A percentile compares a stretch with the other conserved stretches of the same genome.
Evolutionary conservation across 257 asterid species (phyloP).

Genomic region (Linderniella brevidens): DNA sequence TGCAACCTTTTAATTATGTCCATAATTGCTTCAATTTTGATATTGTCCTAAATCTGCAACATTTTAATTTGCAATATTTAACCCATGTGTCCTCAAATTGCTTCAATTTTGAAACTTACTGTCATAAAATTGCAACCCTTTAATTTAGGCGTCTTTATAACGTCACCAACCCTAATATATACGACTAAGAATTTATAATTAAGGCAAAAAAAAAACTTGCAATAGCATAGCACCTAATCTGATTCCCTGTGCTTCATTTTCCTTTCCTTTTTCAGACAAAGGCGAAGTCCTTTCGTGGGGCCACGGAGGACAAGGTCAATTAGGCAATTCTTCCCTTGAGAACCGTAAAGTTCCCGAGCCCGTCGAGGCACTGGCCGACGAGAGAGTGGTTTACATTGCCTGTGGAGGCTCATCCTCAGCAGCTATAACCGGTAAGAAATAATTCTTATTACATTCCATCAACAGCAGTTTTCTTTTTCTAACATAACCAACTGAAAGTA

Average conservation of each 20-base stretch:
- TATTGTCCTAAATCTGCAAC: no score
- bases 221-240: not conserved
- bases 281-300: constrained; percentile 98
- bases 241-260: not conserved
- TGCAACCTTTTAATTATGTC: no score
- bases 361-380: constrained; percentile 60
- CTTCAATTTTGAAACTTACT: no score
- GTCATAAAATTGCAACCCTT: no score
- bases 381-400: constrained; percentile 56
- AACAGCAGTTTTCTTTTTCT: not conserved
- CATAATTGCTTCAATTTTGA: no score
- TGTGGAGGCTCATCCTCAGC: constrained; percentile 96
- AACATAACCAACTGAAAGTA: not conserved
- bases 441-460: not conserved
- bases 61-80: no score
- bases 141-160: no score
- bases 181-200: no score
- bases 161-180: no score
- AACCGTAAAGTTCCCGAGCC: constrained; percentile 52
- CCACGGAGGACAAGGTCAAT: constrained; percentile 88
- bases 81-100: no score
- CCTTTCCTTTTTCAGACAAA: constrained; percentile 29
- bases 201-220: no score
- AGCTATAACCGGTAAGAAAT: constrained; percentile 67
- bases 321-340: constrained; percentile 70